Base-by-base conservation (phyloP, 306 rosid genomes). In the Lotus japonicus region DNA sequence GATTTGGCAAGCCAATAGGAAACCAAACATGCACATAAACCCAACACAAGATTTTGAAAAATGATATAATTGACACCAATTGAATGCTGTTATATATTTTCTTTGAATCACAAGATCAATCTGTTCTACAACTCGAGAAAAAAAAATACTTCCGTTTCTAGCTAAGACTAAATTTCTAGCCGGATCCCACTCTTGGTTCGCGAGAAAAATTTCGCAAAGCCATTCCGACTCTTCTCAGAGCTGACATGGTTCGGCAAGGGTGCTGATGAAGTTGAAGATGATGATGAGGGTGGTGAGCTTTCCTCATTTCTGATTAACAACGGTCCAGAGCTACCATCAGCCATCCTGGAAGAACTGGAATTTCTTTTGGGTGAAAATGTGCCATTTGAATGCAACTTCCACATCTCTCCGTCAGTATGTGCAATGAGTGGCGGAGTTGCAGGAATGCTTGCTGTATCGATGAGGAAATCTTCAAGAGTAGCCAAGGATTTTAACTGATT, bases 131-230 rank as follows among this genome's bases (percentile, higher is more conserved):
- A 26, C 74, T 57, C 23, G 11, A 46, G 64, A 71, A 77, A 74
- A 70, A 56, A 42, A 77, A 79, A 66, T 43, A 64, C 64, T 64
- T 66, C 31, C 5, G 4, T 33, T 9, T 14, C 31, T 12, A 28
- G 66, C 13, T 66, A 7, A 46, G 41, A 15, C 80, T 86, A 87
- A 65, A 89, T 89, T 78, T 89, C 94, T 73, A 89, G 71, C 58
- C 95, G 76, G 44, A 92, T 86, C 15, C 98, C 98, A 44, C 95
- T 87, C 86, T 92, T 89, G 5, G 98, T 89, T 26, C 95, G 73
- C n/a, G 96, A 89, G 86, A 89, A 92, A 75, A 89, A 86, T 63
- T 92, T 92, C 0, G 98, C 96, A 50, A 92, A 92, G 23, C 98
- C 96, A 21, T 86, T 89, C 57, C 98, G 75, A 49, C 79, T 89